A percentile compares a stretch with the other conserved stretches of the same genome.
These are phyloP conservation scores for Hypoxylon perforatum DNA, from an alignment of 495 filamentous ascomycete species.

Conservation along the genomic window DNA sequence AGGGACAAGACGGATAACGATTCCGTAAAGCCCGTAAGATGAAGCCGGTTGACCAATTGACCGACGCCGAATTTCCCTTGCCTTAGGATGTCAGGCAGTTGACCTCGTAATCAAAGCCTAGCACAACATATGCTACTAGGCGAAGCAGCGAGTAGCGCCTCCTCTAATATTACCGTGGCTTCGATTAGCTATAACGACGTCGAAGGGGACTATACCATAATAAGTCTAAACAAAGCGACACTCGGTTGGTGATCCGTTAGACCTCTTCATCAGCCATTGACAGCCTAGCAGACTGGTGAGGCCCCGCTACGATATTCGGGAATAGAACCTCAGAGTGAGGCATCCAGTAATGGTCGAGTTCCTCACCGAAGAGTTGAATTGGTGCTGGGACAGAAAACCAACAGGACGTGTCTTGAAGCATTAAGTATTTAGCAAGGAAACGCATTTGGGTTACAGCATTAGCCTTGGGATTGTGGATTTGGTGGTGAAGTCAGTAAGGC, in stretches of 20 bases:
- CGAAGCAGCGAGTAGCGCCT: background rate
- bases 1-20: background rate
- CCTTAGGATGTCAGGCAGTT: background rate
- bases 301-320: background rate
- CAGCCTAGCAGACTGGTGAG: background rate
- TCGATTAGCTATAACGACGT: background rate
- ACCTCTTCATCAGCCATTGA: background rate
- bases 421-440: background rate
- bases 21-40: background rate
- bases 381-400: background rate
- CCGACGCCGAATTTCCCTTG: background rate
- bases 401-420: background rate
- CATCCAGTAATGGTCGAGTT: background rate
- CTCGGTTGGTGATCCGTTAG: background rate
- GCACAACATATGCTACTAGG: constrained; percentile 3
- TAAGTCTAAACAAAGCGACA: background rate
- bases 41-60: background rate
- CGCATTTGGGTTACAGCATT: background rate
- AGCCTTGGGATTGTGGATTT: background rate
- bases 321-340: background rate
- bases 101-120: background rate
- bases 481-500: background rate
- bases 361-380: background rate
- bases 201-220: background rate
- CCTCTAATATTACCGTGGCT: background rate